Conservation (phyloP, 306 rosid species). For the Cucurbita maxima region DNA sequence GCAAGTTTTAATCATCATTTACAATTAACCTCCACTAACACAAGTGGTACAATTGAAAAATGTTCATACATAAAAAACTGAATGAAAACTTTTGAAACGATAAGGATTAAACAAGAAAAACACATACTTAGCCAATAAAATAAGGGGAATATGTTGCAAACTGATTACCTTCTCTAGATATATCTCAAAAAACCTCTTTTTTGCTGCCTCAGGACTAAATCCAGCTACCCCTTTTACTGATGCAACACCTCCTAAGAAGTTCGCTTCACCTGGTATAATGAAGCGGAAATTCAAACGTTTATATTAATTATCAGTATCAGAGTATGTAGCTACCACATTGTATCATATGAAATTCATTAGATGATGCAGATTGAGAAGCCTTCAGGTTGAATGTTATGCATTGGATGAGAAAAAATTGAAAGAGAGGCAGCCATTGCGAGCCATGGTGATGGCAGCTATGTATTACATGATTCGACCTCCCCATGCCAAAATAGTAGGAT, state of each 20-base stretch:
- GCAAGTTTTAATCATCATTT: background rate
- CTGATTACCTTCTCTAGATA: conserved; percentile 65
- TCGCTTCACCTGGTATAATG: conserved; percentile 60
- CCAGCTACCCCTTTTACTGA: conserved; percentile 66
- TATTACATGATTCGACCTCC: too few species aligned
- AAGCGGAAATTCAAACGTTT: background rate
- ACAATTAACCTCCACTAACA: background rate
- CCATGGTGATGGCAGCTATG: background rate
- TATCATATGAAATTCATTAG: background rate
- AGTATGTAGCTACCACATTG: background rate
- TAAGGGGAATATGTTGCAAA: background rate
- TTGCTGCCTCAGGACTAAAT: conserved; percentile 60
- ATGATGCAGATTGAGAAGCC: background rate
- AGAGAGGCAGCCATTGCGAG: too few species aligned
- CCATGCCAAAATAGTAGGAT: too few species aligned
- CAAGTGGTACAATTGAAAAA: background rate
- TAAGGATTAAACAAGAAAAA: background rate
- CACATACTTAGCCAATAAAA: background rate
- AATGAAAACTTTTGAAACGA: background rate
- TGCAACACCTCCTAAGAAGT: conserved; percentile 94
- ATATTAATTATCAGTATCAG: background rate
- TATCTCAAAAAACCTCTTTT: conserved; percentile 81
- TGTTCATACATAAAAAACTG: background rate
- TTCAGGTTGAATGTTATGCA: background rate
- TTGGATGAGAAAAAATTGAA: too few species aligned